Percentiles rank a stretch among this genome's conserved stretches.
phyloP scores from a whole-genome alignment of 2,329 filamentous ascomycete genomes.

The Colletotrichum orbiculare region DNA sequence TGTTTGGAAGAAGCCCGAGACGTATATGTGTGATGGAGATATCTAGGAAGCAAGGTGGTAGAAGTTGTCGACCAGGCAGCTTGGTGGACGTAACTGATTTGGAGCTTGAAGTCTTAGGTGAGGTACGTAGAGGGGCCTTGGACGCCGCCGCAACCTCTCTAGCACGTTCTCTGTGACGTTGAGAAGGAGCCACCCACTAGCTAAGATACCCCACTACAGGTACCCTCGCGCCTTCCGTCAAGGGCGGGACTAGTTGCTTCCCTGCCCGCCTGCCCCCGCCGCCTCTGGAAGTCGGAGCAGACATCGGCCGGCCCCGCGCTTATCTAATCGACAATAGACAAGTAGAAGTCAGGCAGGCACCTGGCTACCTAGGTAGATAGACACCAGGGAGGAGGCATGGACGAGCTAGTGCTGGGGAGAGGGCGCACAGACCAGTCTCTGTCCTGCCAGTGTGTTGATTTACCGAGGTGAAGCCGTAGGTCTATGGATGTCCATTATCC shows the following conservation, averaged over 20 bases:
- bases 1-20: no score
- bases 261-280: no score
- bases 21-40: no score
- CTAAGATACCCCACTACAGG: slow-evolving; percentile 5
- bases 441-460: slow-evolving; percentile 11
- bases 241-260: no score
- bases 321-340: slow-evolving; percentile 13
- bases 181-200: slow-evolving; percentile 25
- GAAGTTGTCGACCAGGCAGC: slow-evolving; percentile 21
- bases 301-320: slow-evolving; percentile 17
- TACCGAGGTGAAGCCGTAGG: slow-evolving; percentile 35
- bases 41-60: neutral
- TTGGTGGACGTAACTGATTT: slow-evolving; percentile 34
- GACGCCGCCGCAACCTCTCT: slow-evolving; percentile 22
- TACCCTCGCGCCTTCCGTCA: no score
- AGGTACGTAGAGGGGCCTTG: no score
- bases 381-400: neutral
- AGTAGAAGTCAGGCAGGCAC: no score
- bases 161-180: slow-evolving; percentile 35
- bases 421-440: neutral
- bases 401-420: no score
- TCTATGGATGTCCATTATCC: neutral
- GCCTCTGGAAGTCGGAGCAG: slow-evolving; percentile 1
- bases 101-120: slow-evolving; percentile 11
- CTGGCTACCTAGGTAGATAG: neutral